Evolutionary conservation across 1,139 yeast genomes (phyloP), one percentile per base, ranked within the genome.

Genomic region (Saccharomycopsis phalli): DNA sequence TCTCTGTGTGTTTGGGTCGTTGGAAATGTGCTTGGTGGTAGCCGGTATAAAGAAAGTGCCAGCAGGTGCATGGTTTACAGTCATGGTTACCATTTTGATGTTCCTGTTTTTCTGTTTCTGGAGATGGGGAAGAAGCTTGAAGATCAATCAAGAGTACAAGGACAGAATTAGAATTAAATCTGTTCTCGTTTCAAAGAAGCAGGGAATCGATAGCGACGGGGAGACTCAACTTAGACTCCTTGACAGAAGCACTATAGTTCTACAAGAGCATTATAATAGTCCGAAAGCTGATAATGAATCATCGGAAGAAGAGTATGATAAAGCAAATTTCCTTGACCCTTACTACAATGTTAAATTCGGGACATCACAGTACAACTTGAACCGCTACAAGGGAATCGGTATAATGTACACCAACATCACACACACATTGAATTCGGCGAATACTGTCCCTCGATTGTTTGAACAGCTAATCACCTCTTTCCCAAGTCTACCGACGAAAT

Each of bases 1-100:
- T 32, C n/a, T 31, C 11, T 13, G 11, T 4, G 49, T 62, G 1
- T 71, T 72, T 50, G 62, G 68, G 6, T 64, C 75, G 0, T 58
- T 74, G 42, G 80, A 74, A 49, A 51, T 59, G 34, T 55, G 64
- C 34, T 55, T 71, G 52, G 62, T 72, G 18, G 56, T 66, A 35
- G 65, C 77, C 10, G 73, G 70, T 44, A 46, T 71, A 50, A 65
- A 62, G 50, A 74, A 74, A 53, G 65, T 74, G 2, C 66, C 68
- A 0, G 71, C 68, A 49, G 80, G 79, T 34, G 80, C 78, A 2
- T 74, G 79, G 80, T 71, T 73, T 50, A 74, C 79, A 3, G 53
- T 73, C 14, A 62, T 68, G 60, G 58, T 73, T 26, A 57, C 63
- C 1, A 45, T 54, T 4, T 32, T 63, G n/a, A 50, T 53, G 37